These are phyloP conservation scores for Talaromyces proteolyticus DNA, from an alignment of 495 filamentous ascomycete species.

Conservation along the genomic window DNA sequence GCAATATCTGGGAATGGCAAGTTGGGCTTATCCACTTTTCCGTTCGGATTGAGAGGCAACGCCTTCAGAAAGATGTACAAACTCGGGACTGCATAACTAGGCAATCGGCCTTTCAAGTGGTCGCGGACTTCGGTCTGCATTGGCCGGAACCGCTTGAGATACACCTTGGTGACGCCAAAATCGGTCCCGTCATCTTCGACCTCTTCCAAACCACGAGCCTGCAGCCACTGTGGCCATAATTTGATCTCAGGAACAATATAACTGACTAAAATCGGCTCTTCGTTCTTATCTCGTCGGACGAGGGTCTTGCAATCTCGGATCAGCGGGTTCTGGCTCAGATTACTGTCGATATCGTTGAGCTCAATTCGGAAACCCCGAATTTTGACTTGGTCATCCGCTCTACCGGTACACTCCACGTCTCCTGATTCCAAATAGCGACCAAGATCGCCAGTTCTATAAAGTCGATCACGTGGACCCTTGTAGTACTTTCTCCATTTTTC, in stretches of 20 bases:
- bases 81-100: slow-evolving; percentile 75
- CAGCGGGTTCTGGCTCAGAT: slow-evolving; percentile 70
- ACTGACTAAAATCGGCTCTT: slow-evolving; percentile 84
- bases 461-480: slow-evolving; percentile 75
- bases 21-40: slow-evolving; percentile 86
- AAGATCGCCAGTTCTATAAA: slow-evolving; percentile 82
- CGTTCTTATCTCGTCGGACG: slow-evolving; percentile 79
- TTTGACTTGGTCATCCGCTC: slow-evolving; percentile 89
- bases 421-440: slow-evolving; percentile 71
- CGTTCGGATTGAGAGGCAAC: slow-evolving; percentile 89
- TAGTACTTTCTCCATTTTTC: slow-evolving; percentile 74
- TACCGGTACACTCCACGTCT: slow-evolving; percentile 67
- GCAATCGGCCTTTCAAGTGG: slow-evolving; percentile 68
- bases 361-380: slow-evolving; percentile 95
- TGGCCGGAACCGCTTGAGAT: slow-evolving; percentile 53
- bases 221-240: slow-evolving; percentile 64
- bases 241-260: slow-evolving; percentile 83
- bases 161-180: slow-evolving; percentile 6
- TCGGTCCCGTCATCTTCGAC: slow-evolving; percentile 16
- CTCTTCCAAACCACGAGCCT: slow-evolving; percentile 46
- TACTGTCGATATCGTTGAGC: slow-evolving; percentile 87
- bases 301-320: slow-evolving; percentile 86
- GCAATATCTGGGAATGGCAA: slow-evolving; percentile 85
- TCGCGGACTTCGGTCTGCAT: slow-evolving; percentile 72
- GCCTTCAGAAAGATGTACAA: slow-evolving; percentile 74